phyloP scores from a whole-genome alignment of 805 yeast genomes.

The Wickerhamiella vanderwaltii region DNA sequence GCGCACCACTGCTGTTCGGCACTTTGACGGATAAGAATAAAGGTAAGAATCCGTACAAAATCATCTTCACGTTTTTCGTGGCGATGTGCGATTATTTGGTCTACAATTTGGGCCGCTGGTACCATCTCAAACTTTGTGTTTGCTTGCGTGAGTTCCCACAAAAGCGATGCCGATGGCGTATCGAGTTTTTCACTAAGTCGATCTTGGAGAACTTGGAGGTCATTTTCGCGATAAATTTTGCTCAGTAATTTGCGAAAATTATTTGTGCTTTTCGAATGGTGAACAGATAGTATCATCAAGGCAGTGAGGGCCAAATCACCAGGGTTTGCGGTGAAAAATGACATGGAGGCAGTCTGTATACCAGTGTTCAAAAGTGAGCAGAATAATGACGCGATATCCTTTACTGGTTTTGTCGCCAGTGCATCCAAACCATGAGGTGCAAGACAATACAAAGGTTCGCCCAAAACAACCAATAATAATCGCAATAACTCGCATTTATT shows the following conservation, averaged over 20 bases:
- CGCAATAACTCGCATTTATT: slow-evolving; percentile 59
- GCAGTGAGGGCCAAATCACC: slow-evolving; percentile 42
- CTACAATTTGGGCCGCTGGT: slow-evolving; percentile 26
- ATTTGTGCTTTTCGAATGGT: slow-evolving; percentile 38
- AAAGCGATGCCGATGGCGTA: slow-evolving; percentile 35
- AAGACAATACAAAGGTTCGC: slow-evolving; percentile 48
- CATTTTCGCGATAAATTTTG: slow-evolving; percentile 26
- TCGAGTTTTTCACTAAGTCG: slow-evolving; percentile 1
- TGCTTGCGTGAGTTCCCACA: slow-evolving; percentile 70
- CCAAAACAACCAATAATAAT: slow-evolving; percentile 46
- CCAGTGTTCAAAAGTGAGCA: slow-evolving; percentile 60
- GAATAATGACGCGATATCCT: slow-evolving; percentile 41
- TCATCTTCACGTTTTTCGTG: slow-evolving; percentile 2
- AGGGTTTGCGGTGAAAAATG: background rate
- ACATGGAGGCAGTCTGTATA: slow-evolving; percentile 20
- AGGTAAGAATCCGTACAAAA: slow-evolving; percentile 12
- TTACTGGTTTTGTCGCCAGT: slow-evolving; percentile 39
- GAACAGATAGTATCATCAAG: slow-evolving; percentile 46
- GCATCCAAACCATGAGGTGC: slow-evolving; percentile 49
- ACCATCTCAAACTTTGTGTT: slow-evolving; percentile 36
- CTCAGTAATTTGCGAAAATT: slow-evolving; percentile 26
- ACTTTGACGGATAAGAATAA: slow-evolving; percentile 14
- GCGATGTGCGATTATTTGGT: slow-evolving; percentile 4
- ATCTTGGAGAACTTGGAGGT: slow-evolving; percentile 27
- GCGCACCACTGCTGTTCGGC: slow-evolving; percentile 11